phyloP scores from a whole-genome alignment of 176 grass and related monocot genomes.

The Rhynchospora breviuscula region DNA sequence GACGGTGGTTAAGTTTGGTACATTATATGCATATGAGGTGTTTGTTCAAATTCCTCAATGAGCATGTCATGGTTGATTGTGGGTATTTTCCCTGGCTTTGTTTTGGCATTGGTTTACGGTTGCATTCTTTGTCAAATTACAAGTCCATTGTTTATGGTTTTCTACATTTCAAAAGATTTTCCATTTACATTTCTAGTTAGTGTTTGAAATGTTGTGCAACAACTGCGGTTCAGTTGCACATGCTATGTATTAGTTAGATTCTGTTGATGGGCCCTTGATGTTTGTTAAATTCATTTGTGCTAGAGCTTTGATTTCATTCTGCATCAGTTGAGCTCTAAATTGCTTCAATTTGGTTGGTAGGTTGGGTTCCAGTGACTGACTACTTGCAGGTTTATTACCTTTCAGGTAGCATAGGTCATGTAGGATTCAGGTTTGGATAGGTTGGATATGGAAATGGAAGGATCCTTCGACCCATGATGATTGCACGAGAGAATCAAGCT shows the following conservation, averaged over 20 bases:
- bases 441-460: background rate
- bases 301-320: background rate
- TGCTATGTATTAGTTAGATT: background rate
- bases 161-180: background rate
- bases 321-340: too few species aligned
- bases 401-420: background rate
- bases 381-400: background rate
- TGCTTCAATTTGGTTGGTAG: too few species aligned
- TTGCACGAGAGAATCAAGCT: background rate
- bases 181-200: background rate
- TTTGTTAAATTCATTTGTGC: background rate
- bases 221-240: background rate
- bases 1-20: background rate
- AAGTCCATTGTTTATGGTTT: background rate
- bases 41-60: background rate
- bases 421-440: background rate
- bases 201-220: background rate
- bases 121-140: background rate
- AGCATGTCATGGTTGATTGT: background rate
- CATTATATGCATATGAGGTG: background rate
- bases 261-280: background rate
- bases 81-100: background rate
- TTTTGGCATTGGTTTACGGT: background rate
- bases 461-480: background rate
- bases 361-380: too few species aligned